A percentile compares a stretch with the other conserved stretches of the same genome.
These are phyloP conservation scores for Russula compacta DNA, from an alignment of 768 basidiomycete species.

Conservation along the genomic window DNA sequence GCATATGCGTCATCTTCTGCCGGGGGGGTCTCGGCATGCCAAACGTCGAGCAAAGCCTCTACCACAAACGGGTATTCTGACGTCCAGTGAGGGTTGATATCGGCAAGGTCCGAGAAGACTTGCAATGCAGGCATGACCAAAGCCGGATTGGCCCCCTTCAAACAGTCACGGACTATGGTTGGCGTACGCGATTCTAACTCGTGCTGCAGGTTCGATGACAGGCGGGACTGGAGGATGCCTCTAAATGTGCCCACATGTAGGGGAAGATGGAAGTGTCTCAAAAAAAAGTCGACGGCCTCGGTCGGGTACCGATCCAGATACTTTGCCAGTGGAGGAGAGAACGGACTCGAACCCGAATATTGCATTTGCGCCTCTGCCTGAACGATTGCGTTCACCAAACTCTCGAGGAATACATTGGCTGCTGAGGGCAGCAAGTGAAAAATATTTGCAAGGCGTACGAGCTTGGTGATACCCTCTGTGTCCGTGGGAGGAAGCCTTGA, in stretches of 20 bases:
- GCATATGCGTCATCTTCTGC: constrained; percentile 29
- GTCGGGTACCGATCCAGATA: constrained; percentile 86
- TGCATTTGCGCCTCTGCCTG: constrained; percentile 89
- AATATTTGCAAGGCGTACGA: constrained; percentile 92
- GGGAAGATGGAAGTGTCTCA: constrained; percentile 67
- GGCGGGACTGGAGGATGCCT: constrained; percentile 68
- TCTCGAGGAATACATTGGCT: constrained; percentile 85
- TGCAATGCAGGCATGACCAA: constrained; percentile 62
- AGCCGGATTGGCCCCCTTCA: constrained; percentile 40
- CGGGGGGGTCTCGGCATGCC: constrained; percentile 44
- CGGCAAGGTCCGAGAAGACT: constrained; percentile 67
- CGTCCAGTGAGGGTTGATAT: constrained; percentile 63
- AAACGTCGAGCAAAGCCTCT: constrained; percentile 62
- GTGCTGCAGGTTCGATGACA: constrained; percentile 66
- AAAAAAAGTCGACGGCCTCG: constrained; percentile 80
- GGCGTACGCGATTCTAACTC: constrained; percentile 57
- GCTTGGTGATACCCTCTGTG: constrained; percentile 85
- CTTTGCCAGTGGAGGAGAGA: constrained; percentile 85
- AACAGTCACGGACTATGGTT: constrained; percentile 41
- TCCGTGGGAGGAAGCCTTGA: constrained; percentile 74
- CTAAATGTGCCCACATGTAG: constrained; percentile 76
- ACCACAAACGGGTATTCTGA: constrained; percentile 56
- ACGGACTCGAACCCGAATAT: constrained; percentile 82
- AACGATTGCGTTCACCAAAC: constrained; percentile 79
- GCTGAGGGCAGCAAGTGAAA: constrained; percentile 93